Evolutionary conservation across 805 yeast species (phyloP).

Genomic region (Teunomyces cretensis): DNA sequence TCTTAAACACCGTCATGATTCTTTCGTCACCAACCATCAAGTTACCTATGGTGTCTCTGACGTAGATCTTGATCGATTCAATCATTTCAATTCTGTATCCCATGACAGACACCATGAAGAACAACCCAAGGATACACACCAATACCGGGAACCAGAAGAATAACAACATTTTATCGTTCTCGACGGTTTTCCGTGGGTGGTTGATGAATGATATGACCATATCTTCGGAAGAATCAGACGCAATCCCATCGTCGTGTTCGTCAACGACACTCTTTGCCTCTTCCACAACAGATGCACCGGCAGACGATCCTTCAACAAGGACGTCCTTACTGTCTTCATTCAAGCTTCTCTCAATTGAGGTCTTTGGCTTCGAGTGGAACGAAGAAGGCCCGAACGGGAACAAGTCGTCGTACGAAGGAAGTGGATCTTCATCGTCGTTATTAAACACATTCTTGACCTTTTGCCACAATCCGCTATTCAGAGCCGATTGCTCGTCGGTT

Average conservation of each 20-base stretch:
- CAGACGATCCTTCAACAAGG: slow-evolving; percentile 3
- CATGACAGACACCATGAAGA: slow-evolving; percentile 42
- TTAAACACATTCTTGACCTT: slow-evolving; percentile 43
- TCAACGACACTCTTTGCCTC: slow-evolving; percentile 2
- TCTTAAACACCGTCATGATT: slow-evolving; percentile 36
- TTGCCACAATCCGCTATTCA: slow-evolving; percentile 37
- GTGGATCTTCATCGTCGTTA: slow-evolving; percentile 30
- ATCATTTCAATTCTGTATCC: slow-evolving; percentile 39
- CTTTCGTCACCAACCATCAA: slow-evolving; percentile 45
- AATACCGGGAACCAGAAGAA: slow-evolving; percentile 90
- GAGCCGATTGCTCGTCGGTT: background rate
- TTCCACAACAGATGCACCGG: background rate
- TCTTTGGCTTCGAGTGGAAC: slow-evolving; percentile 29
- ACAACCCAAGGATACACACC: slow-evolving; percentile 53
- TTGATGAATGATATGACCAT: slow-evolving; percentile 42
- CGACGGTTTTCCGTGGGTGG: slow-evolving; percentile 48
- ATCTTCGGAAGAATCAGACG: slow-evolving; percentile 45
- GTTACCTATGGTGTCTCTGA: slow-evolving; percentile 41
- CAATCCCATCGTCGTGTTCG: slow-evolving; percentile 31
- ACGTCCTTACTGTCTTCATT: slow-evolving; percentile 17
- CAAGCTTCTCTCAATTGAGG: slow-evolving; percentile 30
- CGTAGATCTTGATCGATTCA: slow-evolving; percentile 31
- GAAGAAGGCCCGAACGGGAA: slow-evolving; percentile 52
- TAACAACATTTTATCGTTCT: slow-evolving; percentile 78
- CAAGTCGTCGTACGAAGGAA: slow-evolving; percentile 75